phyloP scores from a whole-genome alignment of 2,329 filamentous ascomycete genomes.

The Claviceps capensis region DNA sequence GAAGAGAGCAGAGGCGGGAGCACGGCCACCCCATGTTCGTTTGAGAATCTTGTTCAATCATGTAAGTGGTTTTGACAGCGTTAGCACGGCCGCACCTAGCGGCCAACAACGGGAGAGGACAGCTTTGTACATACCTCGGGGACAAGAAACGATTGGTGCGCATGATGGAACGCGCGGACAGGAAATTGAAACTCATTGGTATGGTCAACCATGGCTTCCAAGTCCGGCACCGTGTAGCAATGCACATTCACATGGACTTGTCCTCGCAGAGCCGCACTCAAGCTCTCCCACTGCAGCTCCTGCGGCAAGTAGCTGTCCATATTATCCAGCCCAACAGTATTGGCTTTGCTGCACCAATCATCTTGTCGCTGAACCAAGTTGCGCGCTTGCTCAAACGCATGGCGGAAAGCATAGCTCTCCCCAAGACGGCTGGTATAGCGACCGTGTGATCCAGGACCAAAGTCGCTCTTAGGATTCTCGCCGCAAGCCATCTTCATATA shows the following conservation, averaged over 20 bases:
- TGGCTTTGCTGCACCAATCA: slow-evolving; percentile 51
- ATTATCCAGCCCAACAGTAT: slow-evolving; percentile 32
- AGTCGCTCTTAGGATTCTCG: slow-evolving; percentile 52
- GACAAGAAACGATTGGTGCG: slow-evolving; percentile 51
- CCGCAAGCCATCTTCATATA: slow-evolving; percentile 71
- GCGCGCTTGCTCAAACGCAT: slow-evolving; percentile 50
- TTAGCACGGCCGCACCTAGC: too few relatives aligned
- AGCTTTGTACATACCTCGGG: slow-evolving; percentile 35
- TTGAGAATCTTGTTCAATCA: slow-evolving; percentile 31
- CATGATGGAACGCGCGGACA: slow-evolving; percentile 55
- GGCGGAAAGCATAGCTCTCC: slow-evolving; percentile 56
- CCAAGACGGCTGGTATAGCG: slow-evolving; percentile 48
- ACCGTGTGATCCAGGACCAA: slow-evolving; percentile 27
- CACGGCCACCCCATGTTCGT: slow-evolving; percentile 37
- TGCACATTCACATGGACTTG: slow-evolving; percentile 59
- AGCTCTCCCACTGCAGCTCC: slow-evolving; percentile 48
- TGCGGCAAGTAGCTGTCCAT: slow-evolving; percentile 46
- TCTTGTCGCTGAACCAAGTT: slow-evolving; percentile 45
- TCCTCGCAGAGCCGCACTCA: slow-evolving; percentile 48
- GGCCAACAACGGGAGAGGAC: background rate
- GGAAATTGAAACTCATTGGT: slow-evolving; percentile 59
- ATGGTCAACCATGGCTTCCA: slow-evolving; percentile 56
- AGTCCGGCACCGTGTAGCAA: slow-evolving; percentile 56
- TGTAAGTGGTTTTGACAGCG: background rate
- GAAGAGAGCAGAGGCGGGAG: slow-evolving; percentile 49